Base-by-base conservation (phyloP, 2,329 filamentous ascomycete genomes). In the Colletotrichum salicis region DNA sequence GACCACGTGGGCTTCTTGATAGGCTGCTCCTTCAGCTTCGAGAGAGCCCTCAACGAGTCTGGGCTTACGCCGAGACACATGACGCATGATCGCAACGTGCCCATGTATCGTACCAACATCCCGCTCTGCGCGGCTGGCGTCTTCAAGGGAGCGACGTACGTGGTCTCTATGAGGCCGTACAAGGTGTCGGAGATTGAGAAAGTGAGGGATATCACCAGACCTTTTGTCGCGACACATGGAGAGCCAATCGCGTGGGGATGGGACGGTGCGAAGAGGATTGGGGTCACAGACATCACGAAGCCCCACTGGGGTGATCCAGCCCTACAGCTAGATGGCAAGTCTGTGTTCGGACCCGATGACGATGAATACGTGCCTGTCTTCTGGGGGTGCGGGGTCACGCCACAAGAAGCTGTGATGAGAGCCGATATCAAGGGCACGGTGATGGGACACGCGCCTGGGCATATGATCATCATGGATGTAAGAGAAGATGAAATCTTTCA, bases 191-290 rank as follows among this genome's bases (percentile, higher is more conserved):
- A 90, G 7, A 77, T 93, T 4, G 84, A 87, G 29, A 77, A 65
- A 15, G 88, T 92, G 1, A 81, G 90, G 13, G 79, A 82, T 4
- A 84, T 92, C 35, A 92, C 90, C 0, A 80, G 88, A 15, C 80
- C 80, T 10, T 92, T 87, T 78, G 78, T 82, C 10, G 80, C 84
- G 1, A 91, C 89, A 3, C 90, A 92, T 75, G 90, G 90, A 2
- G 90, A 92, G 80, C 89, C 89, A 1, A 81, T 92, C 15, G 89
- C 87, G 4, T 92, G 89, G 89, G 90, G 89, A 0, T 92, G 89
- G 89, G 85, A 90, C 4, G 87, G 85, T 0, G 78, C 87, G 11
- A 76, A 79, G 72, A 75, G 75, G 37, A 75, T 92, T 56, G 90
- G 90, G 0, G 89, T 92, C 67, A 62, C 74, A 58, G 84, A 91